Evolutionary conservation across 441 rosid species (phyloP).

Genomic region (Adansonia rubrostipa): DNA sequence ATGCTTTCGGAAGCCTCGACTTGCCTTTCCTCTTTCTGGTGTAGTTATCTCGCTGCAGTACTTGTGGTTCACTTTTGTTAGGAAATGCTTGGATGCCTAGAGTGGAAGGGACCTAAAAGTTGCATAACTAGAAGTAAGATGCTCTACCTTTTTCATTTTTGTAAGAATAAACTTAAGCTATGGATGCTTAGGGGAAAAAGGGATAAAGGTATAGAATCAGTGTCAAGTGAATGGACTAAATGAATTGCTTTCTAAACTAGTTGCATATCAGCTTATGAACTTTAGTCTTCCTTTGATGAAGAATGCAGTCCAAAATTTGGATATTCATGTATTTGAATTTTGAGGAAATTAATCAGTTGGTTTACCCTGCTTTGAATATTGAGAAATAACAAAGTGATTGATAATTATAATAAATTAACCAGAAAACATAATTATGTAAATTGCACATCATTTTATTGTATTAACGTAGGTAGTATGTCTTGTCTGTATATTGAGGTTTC

Average conservation of each 20-base stretch:
- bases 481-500: neutral
- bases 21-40: neutral
- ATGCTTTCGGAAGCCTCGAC: neutral
- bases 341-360: neutral
- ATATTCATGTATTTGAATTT: neutral
- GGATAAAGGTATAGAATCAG: neutral
- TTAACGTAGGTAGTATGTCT: neutral
- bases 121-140: neutral
- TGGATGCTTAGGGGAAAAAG: neutral
- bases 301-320: neutral
- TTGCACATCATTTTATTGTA: neutral
- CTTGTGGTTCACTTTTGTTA: neutral
- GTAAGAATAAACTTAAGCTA: neutral
- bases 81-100: neutral
- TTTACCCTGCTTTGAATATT: neutral
- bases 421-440: neutral
- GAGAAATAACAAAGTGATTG: neutral
- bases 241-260: neutral
- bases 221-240: slow-evolving; percentile 6
- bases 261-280: slow-evolving; percentile 1
- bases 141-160: neutral
- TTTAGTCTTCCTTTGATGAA: neutral
- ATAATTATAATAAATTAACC: neutral
- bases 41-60: neutral
- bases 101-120: neutral